Base-by-base conservation (phyloP, 257 asterid genomes). In the Striga asiatica region DNA sequence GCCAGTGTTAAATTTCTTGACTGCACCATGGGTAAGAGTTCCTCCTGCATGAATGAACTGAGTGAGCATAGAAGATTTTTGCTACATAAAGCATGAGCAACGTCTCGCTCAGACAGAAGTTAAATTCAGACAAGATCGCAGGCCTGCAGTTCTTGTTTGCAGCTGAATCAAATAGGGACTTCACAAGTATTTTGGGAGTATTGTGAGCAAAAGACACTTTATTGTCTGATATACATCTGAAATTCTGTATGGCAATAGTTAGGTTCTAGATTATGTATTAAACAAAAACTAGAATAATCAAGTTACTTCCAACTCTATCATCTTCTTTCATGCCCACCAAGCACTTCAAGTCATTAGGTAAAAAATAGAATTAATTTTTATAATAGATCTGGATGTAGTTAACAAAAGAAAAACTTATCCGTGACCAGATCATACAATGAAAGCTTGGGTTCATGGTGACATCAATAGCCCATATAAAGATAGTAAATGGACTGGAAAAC, bases 21-120 rank as follows among this genome's bases (percentile, higher is more conserved):
- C 58, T 58, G 81, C 65, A 82, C 93, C 88, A 92, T 64, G 14
- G 93, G 94, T 75, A 84, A 65, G 61, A 92, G 78, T 71, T 88
- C 99, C 43, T 81, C 94, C 99, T 92, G 88, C 75, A 54, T 60
- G 60, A 49, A 24, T 21, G 45, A 61, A 70, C 38, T 57, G 55
- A 66, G 47, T 74, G 54, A 75, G 71, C 20, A 61, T 64, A 56
- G 54, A 18, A 2, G 19, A 8, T 27, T 48, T 42, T 52, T 37
- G 45, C 54, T 19, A 3, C 5, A 35, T 23, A 17, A 32, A 32
- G 31, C 54, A 56, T 25, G 42, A 57, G 18, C 9, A 39, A 65
- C 41, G 43, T 9, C 12, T 10, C 18, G 38, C 38, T 35, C 60
- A 54, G 10, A 9, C 57, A 11, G n/a, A 47, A 29, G 49, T 11